A percentile compares a stretch with the other conserved stretches of the same genome.
These are phyloP conservation scores for Suillus subalutaceus DNA, from an alignment of 768 basidiomycete genomes.

Conservation along the genomic window DNA sequence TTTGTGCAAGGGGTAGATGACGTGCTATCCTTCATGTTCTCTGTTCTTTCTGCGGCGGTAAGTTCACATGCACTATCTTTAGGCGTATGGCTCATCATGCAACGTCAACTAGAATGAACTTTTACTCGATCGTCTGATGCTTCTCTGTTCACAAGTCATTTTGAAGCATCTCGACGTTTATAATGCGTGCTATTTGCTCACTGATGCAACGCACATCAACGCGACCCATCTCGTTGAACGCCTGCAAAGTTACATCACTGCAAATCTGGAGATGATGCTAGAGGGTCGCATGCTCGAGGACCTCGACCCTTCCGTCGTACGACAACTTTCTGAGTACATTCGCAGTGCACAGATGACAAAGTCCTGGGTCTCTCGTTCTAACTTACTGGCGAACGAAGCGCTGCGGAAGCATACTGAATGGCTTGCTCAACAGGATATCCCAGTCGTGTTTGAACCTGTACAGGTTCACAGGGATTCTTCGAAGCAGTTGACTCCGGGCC, in stretches of 20 bases:
- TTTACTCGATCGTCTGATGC: constrained; percentile 80
- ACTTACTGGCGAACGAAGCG: constrained; percentile 51
- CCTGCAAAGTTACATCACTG: constrained; percentile 77
- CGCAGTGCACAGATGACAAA: constrained; percentile 63
- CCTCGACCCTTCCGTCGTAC: constrained; percentile 63
- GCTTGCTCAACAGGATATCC: constrained; percentile 71
- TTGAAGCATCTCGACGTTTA: constrained; percentile 65
- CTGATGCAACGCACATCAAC: constrained; percentile 81
- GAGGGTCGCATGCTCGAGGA: constrained; percentile 82
- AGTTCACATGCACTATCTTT: constrained; percentile 24
- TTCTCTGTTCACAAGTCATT: constrained; percentile 80
- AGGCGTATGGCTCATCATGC: neutral
- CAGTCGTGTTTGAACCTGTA: constrained; percentile 49
- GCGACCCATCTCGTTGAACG: constrained; percentile 67
- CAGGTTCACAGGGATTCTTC: constrained; percentile 30
- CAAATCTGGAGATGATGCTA: constrained; percentile 86
- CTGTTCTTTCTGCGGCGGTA: constrained; percentile 84
- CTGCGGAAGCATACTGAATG: constrained; percentile 69
- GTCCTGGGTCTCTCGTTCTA: constrained; percentile 65
- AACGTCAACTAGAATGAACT: constrained; percentile 69
- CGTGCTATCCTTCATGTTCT: constrained; percentile 83
- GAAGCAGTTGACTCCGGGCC: constrained; percentile 35
- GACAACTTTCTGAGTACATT: constrained; percentile 64
- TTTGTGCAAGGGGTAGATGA: constrained; percentile 69
- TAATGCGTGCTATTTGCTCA: constrained; percentile 80